phyloP scores from a whole-genome alignment of 495 filamentous ascomycete genomes.

The Xylaria sp. region DNA sequence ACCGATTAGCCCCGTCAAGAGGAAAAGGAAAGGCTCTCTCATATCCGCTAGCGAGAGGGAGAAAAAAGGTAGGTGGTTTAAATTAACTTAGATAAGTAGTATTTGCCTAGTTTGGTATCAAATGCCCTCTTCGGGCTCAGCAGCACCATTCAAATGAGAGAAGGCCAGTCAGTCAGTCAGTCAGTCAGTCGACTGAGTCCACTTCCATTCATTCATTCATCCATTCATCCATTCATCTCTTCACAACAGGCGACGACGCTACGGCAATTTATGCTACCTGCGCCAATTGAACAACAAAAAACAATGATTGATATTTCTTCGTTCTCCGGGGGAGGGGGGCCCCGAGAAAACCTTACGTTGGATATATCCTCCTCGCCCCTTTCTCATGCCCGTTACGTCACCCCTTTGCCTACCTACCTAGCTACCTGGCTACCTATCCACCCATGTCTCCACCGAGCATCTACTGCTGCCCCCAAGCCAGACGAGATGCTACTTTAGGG shows the following conservation, averaged over 20 bases:
- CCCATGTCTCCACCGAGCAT: background rate
- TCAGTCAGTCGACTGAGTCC: background rate
- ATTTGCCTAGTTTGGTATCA: background rate
- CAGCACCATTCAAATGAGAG: background rate
- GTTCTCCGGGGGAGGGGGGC: background rate
- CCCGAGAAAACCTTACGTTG: background rate
- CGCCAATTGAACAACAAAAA: background rate
- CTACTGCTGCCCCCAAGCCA: background rate
- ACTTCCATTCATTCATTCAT: background rate
- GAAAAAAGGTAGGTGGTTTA: too few species aligned
- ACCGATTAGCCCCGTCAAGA: too few species aligned
- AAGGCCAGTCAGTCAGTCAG: too few species aligned
- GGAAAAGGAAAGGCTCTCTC: too few species aligned
- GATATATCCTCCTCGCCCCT: conserved; percentile 11
- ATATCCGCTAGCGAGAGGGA: too few species aligned
- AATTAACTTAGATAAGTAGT: too few species aligned
- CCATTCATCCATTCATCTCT: background rate
- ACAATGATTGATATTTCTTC: background rate
- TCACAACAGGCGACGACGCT: background rate
- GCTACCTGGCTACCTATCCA: background rate
- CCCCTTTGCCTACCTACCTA: background rate
- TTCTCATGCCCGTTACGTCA: background rate
- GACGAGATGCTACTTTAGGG: background rate
- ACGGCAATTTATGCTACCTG: background rate
- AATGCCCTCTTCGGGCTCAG: background rate